A percentile compares a stretch with the other conserved stretches of the same genome.
These are phyloP conservation scores for Candida fluviatilis DNA, from an alignment of 805 yeast species.

Conservation along the genomic window DNA sequence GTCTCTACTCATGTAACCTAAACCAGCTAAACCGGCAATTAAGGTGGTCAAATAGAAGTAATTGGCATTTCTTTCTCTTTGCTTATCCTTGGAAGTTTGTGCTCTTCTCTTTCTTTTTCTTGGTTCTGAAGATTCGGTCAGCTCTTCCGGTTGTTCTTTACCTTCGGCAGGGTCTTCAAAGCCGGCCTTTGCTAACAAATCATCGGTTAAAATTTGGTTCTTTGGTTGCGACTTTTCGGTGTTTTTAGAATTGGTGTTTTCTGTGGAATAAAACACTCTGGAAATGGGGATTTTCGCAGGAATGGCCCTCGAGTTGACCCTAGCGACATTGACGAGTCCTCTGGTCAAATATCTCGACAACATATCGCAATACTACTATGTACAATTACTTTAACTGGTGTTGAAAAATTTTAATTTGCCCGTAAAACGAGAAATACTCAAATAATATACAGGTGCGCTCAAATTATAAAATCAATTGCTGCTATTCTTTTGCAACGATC, in stretches of 20 bases:
- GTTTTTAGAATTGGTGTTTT: conserved; percentile 2
- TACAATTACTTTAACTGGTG: conserved; percentile 1
- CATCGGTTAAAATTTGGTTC: conserved; percentile 68
- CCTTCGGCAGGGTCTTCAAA: conserved; percentile 45
- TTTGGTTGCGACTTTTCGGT: conserved; percentile 17
- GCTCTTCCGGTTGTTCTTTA: conserved; percentile 13
- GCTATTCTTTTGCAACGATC: not conserved
- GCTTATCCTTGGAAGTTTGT: conserved; percentile 66
- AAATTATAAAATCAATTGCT: no score
- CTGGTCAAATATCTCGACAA: conserved; percentile 2
- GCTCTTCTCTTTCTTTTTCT: conserved; percentile 46
- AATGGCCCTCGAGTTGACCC: not conserved
- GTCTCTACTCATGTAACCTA: conserved; percentile 70
- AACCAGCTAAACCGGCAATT: conserved; percentile 50
- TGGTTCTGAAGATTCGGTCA: conserved; percentile 8
- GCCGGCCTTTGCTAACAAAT: conserved; percentile 79
- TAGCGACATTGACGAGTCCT: not conserved
- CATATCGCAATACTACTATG: not conserved
- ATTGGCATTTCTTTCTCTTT: conserved; percentile 79
- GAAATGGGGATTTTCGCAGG: not conserved
- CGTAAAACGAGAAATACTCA: no score
- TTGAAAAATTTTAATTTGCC: not conserved
- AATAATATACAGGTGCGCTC: not conserved
- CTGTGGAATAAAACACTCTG: conserved; percentile 5
- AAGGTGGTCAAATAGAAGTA: conserved; percentile 61